A percentile compares a stretch with the other conserved stretches of the same genome.
phyloP scores from a whole-genome alignment of 768 basidiomycete genomes.

The Rhizopogon vesiculosus region DNA sequence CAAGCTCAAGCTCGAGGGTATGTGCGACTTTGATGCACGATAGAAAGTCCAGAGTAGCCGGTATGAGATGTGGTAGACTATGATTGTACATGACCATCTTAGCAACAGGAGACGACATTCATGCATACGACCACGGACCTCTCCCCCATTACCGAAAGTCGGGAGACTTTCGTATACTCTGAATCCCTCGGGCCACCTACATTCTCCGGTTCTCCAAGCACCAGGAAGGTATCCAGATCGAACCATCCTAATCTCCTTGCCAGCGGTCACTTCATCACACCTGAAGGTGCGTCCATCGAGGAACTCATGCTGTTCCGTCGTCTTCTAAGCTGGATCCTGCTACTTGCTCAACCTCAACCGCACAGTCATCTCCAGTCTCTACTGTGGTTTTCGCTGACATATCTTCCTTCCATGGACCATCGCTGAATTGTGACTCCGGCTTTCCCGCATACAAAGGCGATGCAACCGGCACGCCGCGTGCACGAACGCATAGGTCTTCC shows the following conservation, averaged over 20 bases:
- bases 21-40: too few species aligned
- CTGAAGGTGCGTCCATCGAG: conserved; percentile 10
- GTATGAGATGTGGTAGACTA: too few species aligned
- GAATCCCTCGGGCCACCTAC: conserved; percentile 13
- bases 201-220: conserved; percentile 2
- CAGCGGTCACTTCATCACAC: conserved; percentile 1
- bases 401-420: background rate
- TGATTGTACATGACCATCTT: background rate
- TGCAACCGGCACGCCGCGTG: background rate
- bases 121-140: background rate
- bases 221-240: conserved; percentile 8
- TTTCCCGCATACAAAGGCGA: background rate
- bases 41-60: background rate
- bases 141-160: conserved; percentile 1
- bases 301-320: conserved; percentile 13
- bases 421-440: background rate
- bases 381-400: background rate
- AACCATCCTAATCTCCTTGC: background rate
- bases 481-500: background rate
- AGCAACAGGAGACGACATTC: background rate
- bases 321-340: conserved; percentile 5
- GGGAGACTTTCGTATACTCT: background rate
- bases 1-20: too few species aligned
- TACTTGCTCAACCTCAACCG: conserved; percentile 1
- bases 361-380: conserved; percentile 2